Base-by-base conservation (phyloP, 441 rosid species). In the Corymbia citriodora region DNA sequence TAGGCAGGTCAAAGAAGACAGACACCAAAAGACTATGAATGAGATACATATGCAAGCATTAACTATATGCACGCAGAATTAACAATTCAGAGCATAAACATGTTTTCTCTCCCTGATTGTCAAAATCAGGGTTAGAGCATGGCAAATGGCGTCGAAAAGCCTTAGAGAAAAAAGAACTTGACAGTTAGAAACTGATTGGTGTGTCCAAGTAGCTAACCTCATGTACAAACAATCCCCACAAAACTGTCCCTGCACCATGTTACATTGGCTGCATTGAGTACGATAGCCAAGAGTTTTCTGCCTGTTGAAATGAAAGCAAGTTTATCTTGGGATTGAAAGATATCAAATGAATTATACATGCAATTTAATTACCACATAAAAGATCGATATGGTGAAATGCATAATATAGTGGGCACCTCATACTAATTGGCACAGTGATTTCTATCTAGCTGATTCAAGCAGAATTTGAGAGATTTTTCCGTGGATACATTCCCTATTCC, bases 201-300 rank as follows among this genome's bases (percentile, higher is more conserved):
- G 88, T 57, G 88, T 21, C 23, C 49, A 88, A 91, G 59, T 81
- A 70, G 45, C 25, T 89, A 91, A 96, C 99, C 99, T 96, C 97
- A 95, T 96, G 90, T 91, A 95, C 96, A 98, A 93, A 91, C 99
- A 98, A 92, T 97, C 99, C 87, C 99, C 99, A 91, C 99, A 98
- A 91, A 98, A 97, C 83, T 98, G 99, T 89, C 99, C 99, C 92
- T 95, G 98, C 49, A 96, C 97, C 93, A 93, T 53, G 74, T 94
- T 87, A 91, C 99, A 98, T 90, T 93, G 63, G 90, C 96, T 61
- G 92, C 99, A 97, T 54, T 91, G 90, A 88, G 99, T 97, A 25
- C 96, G 98, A 93, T 94, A 70, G 88, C 99, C 99, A 50, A 98
- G 98, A 86, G 99, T 97, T 91, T 97, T 98, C 94, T 97, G 99